Evolutionary conservation across 805 yeast genomes (phyloP).

Genomic region (Wickerhamomyces canadensis): DNA sequence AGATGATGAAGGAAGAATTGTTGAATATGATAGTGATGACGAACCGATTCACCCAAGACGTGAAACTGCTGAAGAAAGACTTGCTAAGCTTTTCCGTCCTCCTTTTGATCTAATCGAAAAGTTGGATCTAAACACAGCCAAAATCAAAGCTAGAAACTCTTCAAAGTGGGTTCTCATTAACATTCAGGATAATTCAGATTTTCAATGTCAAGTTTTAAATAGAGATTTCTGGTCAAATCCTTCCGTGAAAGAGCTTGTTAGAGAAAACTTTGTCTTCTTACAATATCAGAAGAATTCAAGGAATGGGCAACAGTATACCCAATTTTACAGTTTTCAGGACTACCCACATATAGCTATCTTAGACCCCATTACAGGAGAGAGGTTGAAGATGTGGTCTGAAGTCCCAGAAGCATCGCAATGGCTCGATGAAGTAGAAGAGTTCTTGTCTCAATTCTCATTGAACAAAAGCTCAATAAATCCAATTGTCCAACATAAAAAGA

Average conservation of each 20-base stretch:
- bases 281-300: slow-evolving; percentile 80
- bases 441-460: slow-evolving; percentile 59
- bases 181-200: slow-evolving; percentile 80
- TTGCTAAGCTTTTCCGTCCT: slow-evolving; percentile 84
- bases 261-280: slow-evolving; percentile 68
- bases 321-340: slow-evolving; percentile 63
- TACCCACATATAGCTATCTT: slow-evolving; percentile 88
- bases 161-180: slow-evolving; percentile 83
- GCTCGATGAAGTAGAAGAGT: slow-evolving; percentile 63
- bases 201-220: slow-evolving; percentile 83
- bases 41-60: slow-evolving; percentile 17
- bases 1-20: slow-evolving; percentile 33
- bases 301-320: slow-evolving; percentile 64
- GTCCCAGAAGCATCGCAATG: slow-evolving; percentile 58
- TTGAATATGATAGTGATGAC: slow-evolving; percentile 32
- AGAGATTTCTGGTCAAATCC: slow-evolving; percentile 90
- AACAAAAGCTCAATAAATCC: slow-evolving; percentile 65
- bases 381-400: slow-evolving; percentile 68
- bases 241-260: slow-evolving; percentile 57
- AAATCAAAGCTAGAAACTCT: slow-evolving; percentile 51
- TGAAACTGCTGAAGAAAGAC: slow-evolving; percentile 38
- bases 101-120: slow-evolving; percentile 85
- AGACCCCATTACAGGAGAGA: slow-evolving; percentile 95
- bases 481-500: slow-evolving; percentile 50
- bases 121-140: slow-evolving; percentile 68